phyloP scores from a whole-genome alignment of 805 yeast species.

The Candida maris region DNA sequence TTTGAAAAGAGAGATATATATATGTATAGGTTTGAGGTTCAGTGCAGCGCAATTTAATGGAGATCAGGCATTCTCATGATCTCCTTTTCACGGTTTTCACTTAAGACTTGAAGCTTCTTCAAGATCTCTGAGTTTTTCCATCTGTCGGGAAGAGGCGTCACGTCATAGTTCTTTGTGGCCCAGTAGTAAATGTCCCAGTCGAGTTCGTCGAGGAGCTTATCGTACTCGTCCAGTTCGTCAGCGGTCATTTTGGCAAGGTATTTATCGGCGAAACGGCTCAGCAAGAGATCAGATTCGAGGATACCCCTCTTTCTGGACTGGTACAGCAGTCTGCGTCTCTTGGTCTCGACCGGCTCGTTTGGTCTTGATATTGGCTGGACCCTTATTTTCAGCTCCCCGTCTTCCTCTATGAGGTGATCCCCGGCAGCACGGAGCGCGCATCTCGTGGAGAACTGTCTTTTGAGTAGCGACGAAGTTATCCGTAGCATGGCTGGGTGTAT shows the following conservation, averaged over 20 bases:
- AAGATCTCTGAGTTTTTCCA: conserved; percentile 74
- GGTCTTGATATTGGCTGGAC: conserved; percentile 77
- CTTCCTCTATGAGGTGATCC: conserved; percentile 22
- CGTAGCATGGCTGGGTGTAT: background rate
- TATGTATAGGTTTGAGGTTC: conserved; percentile 5
- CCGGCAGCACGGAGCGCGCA: background rate
- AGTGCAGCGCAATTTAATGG: too few species aligned
- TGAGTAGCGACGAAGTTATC: background rate
- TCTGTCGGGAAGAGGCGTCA: conserved; percentile 82
- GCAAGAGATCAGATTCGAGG: conserved; percentile 82
- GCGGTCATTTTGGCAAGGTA: conserved; percentile 55
- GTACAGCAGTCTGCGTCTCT: conserved; percentile 83
- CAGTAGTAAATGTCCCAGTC: conserved; percentile 99
- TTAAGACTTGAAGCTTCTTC: conserved; percentile 62
- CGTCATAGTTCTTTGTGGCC: conserved; percentile 82
- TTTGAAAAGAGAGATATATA: background rate
- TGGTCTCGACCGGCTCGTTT: conserved; percentile 67
- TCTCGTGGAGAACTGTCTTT: background rate
- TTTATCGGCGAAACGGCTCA: conserved; percentile 81
- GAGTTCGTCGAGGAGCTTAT: conserved; percentile 79
- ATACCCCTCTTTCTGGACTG: conserved; percentile 95
- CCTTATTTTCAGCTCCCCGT: conserved; percentile 51
- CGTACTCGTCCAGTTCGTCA: conserved; percentile 81
- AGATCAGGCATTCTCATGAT: conserved; percentile 85
- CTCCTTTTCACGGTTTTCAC: conserved; percentile 67